Base-by-base conservation (phyloP, 129 eudicot genomes). In the Escallonia rubra region DNA sequence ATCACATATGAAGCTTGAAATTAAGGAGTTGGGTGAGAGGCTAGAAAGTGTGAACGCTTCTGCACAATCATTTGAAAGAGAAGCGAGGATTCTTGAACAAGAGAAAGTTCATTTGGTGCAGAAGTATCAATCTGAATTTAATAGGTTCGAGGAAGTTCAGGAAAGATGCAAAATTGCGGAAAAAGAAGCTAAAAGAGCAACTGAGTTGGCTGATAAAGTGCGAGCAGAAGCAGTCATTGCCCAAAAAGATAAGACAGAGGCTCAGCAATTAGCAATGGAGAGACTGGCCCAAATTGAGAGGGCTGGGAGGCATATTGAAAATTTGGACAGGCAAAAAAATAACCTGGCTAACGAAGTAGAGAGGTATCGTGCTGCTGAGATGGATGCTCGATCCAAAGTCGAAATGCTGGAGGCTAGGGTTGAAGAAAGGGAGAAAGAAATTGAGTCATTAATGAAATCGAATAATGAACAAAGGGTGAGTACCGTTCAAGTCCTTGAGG, bases 151-250 rank as follows among this genome's bases (percentile, higher is more conserved):
- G 72, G 96, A 94, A 61, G 75, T 90, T 69, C 90, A 87, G 56
- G 82, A 83, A 51, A 83, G 99, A 73, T 87, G 93, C 65, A 90
- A 70, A 79, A 66, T 47, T 38, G 94, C 99, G 6, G 99, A 94
- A 69, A 83, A 56, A 68, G 99, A 90, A 74, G 93, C 97, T 6
- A 90, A 83, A 69, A 61, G 96, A 72, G 96, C 97, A n/a, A 87
- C 78, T 0, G 87, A 85, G 61, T 14, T 94, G 57, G 99, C 99
- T n/a, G 99, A 94, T 70, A 76, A 82, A 57, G 99, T 90, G 14
- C 79, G 94, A 47, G 89, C 90, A 6, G 96, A 94, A 81, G 99
- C 97, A 44, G 90, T 71, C 65, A 72, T 81, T 58, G 95, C 99
- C 57, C 93, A 86, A 65, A 90, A 79, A 73, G 97, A 85, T 41